Evolutionary conservation across 345 rosid genomes (phyloP).

Genomic region (Brassica nigra): DNA sequence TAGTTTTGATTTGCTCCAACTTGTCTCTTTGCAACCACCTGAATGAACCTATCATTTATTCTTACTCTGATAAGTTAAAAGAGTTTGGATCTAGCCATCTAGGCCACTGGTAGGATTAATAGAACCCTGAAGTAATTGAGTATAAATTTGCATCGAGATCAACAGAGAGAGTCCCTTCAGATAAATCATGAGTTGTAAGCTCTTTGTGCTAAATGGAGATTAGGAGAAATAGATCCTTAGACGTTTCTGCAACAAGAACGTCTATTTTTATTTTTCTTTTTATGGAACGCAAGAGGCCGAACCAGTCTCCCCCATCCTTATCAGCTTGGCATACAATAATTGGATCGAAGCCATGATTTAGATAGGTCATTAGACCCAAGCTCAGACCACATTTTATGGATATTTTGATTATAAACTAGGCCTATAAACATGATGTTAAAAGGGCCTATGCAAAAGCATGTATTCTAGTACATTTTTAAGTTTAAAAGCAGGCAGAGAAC

Average conservation of each 20-base stretch:
- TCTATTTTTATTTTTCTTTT: too few relatives aligned
- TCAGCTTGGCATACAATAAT: too few relatives aligned
- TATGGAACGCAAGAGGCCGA: too few relatives aligned
- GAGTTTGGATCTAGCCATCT: not conserved
- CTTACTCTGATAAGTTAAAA: not conserved
- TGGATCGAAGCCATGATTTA: not conserved
- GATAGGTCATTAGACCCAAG: not conserved
- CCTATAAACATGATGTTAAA: not conserved
- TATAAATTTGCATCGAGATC: not conserved
- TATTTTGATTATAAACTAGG: not conserved
- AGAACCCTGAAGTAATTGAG: not conserved
- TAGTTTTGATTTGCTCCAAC: not conserved
- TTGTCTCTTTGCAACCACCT: not conserved
- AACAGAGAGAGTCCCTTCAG: not conserved
- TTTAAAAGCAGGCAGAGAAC: constrained; percentile 14
- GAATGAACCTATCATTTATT: not conserved
- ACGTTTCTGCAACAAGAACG: not conserved
- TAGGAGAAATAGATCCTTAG: not conserved
- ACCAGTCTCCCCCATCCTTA: too few relatives aligned
- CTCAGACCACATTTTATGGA: not conserved
- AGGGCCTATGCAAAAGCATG: not conserved
- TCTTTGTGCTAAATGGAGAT: not conserved
- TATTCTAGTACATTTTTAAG: not conserved
- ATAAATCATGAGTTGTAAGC: not conserved
- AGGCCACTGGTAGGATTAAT: not conserved